Evolutionary conservation across 192 early-diverging fungal genomes (phyloP).

Genomic region (Paraglomus occultum): DNA sequence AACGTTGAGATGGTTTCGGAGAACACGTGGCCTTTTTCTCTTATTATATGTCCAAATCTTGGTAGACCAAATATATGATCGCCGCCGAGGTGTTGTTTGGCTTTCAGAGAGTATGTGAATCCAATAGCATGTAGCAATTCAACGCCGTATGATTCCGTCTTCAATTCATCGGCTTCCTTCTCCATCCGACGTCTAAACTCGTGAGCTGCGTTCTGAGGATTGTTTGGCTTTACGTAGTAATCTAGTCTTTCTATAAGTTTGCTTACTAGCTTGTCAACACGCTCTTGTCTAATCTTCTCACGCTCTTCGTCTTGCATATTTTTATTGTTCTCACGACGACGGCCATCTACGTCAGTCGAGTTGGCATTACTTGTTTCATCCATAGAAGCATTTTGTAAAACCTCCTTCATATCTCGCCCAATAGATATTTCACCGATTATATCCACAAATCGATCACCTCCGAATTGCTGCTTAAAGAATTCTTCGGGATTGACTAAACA

Average conservation of each 20-base stretch:
- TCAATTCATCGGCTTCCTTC: conserved; percentile 84
- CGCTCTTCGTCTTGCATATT: conserved; percentile 56
- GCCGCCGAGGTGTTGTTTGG: conserved; percentile 75
- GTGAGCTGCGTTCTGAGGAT: conserved; percentile 34
- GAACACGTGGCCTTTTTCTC: conserved; percentile 91
- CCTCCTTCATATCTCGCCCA: conserved; percentile 87
- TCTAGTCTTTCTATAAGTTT: conserved; percentile 77
- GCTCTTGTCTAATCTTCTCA: conserved; percentile 51
- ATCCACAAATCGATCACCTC: conserved; percentile 95
- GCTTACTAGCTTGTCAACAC: conserved; percentile 69
- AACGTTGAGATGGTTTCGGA: conserved; percentile 89
- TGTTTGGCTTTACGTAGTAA: conserved; percentile 66
- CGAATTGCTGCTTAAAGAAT: conserved; percentile 97
- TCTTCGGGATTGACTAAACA: conserved; percentile 82
- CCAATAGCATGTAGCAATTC: conserved; percentile 94
- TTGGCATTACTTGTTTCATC: conserved; percentile 45
- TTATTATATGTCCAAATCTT: conserved; percentile 65
- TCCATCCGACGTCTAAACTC: conserved; percentile 68
- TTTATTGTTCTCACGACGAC: conserved; percentile 55
- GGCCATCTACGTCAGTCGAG: conserved; percentile 52
- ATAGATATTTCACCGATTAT: conserved; percentile 98
- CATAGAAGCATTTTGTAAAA: conserved; percentile 62
- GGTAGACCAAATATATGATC: conserved; percentile 72
- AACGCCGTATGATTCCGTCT: conserved; percentile 87
- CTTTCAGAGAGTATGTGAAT: conserved; percentile 85